Evolutionary conservation across 176 grass and related monocot genomes (phyloP), one percentile per base, ranked within the genome.

Genomic region (Eleusine coracana): DNA sequence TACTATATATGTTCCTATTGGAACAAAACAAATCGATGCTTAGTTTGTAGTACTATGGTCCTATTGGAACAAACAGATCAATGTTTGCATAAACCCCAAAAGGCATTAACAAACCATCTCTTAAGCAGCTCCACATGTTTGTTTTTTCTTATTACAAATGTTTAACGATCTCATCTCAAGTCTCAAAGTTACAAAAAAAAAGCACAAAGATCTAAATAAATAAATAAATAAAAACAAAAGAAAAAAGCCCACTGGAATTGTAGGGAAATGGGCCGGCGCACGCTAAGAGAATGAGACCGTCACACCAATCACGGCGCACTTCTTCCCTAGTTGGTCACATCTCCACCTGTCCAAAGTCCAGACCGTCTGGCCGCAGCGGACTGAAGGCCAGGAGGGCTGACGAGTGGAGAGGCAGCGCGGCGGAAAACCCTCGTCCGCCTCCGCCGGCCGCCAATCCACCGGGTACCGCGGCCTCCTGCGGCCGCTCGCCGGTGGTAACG

Each of bases 391-490:
- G 55, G 55, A 58, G 55, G 55, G 20, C 55, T n/a, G 55, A 58
- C 20, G 0, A 61, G 58, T 61, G 36, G 16, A 17, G 5, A 40
- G 5, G 34, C 15, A 18, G 36, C 7, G 62, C 77, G 4, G 44
- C 27, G 62, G 63, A 39, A 80, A 80, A 39, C 77, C 77, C 77
- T 48, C 44, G 11, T 38, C 61, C 42, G 9, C 77, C 62, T 51
- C 28, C 76, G 12, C 75, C 25, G 75, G 9, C 39, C 15, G 16
- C 71, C 70, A 25, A 31, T 13, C 25, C 11, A 2, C 9, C 4
- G 27, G 61, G 25, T 15, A 1, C 61, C 61, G 61, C 11, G 27
- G 62, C 62, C 4, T 12, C 8, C n/a, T 21, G 10, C 4, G 17
- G 31, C 46, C 21, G 21, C 36, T 55, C 78, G 21, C 48, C 65